A percentile compares a stretch with the other conserved stretches of the same genome.
phyloP scores from a whole-genome alignment of 306 rosid genomes.

The Dalbergia cochinchinensis region DNA sequence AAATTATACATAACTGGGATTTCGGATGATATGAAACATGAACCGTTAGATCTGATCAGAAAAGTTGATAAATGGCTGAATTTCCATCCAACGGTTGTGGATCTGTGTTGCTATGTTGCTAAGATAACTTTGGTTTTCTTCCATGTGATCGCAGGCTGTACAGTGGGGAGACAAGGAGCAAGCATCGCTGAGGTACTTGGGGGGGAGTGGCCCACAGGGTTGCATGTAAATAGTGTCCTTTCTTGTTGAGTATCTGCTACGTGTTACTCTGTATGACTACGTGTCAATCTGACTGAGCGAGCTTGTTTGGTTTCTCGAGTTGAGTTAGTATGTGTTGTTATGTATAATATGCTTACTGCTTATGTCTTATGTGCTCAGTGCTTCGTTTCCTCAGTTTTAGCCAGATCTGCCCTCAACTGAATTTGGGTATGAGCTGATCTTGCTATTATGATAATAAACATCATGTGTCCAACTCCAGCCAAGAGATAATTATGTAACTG shows the following conservation, averaged over 20 bases:
- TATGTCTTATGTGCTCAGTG: background rate
- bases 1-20: no score
- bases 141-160: constrained; percentile 69
- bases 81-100: background rate
- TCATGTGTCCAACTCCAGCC: background rate
- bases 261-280: background rate
- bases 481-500: background rate
- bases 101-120: background rate
- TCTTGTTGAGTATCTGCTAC: constrained; percentile 17
- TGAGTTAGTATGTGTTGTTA: background rate
- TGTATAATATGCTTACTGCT: constrained; percentile 31
- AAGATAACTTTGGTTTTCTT: background rate
- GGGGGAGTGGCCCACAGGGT: background rate
- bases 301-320: background rate
- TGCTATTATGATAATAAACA: background rate
- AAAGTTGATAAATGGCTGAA: background rate
- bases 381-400: background rate
- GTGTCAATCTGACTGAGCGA: background rate
- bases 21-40: no score
- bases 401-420: constrained; percentile 8
- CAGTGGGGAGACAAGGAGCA: constrained; percentile 81
- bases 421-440: background rate
- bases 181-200: constrained; percentile 59
- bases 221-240: constrained; percentile 43
- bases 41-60: constrained; percentile 15